These are phyloP conservation scores for Dipodascopsis tothii DNA, from an alignment of 805 yeast genomes.

Conservation along the genomic window DNA sequence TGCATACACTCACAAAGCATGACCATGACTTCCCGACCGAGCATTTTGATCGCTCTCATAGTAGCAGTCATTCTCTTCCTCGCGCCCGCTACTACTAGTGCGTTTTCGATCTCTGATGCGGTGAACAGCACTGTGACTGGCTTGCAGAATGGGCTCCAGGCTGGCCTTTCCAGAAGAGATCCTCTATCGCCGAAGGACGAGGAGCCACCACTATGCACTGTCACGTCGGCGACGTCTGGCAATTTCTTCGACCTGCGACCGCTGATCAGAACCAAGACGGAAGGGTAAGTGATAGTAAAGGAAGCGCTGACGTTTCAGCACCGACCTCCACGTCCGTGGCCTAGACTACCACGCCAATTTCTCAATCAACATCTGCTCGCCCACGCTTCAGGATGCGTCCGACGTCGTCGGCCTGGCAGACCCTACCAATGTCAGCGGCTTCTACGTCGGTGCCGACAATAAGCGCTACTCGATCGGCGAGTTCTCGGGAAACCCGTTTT, in stretches of 20 bases:
- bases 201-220: slow-evolving; percentile 29
- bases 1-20: no score
- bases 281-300: neutral
- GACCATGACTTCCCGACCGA: no score
- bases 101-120: no score
- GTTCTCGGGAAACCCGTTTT: slow-evolving; percentile 50
- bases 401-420: slow-evolving; percentile 31
- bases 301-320: slow-evolving; percentile 19
- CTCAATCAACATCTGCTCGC: slow-evolving; percentile 62
- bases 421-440: slow-evolving; percentile 47
- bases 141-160: no score
- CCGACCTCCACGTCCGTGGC: slow-evolving; percentile 63
- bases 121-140: no score
- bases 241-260: slow-evolving; percentile 41
- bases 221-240: slow-evolving; percentile 30
- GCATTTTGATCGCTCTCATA: no score
- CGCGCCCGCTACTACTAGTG: no score
- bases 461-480: slow-evolving; percentile 45
- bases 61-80: no score
- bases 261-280: slow-evolving; percentile 26
- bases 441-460: slow-evolving; percentile 42
- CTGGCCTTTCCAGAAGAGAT: no score
- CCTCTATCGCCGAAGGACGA: no score
- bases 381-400: slow-evolving; percentile 37
- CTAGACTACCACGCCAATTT: slow-evolving; percentile 64